These are phyloP conservation scores for Phaseolus lunatus DNA, from an alignment of 306 rosid species.

Conservation along the genomic window DNA sequence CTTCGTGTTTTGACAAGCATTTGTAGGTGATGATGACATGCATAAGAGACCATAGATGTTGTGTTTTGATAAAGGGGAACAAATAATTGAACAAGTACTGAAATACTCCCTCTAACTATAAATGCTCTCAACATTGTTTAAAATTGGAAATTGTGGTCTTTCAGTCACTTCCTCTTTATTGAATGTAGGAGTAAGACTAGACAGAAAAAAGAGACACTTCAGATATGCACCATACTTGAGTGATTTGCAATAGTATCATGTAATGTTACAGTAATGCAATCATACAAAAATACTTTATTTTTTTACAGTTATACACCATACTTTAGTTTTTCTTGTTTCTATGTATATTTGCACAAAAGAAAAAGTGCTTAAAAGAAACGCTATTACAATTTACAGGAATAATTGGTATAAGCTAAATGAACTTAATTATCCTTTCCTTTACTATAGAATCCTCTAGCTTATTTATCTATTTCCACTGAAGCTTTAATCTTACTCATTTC, in stretches of 20 bases:
- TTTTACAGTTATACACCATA: not conserved
- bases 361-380: not conserved
- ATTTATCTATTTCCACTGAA: not conserved
- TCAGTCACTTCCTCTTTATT: slow-evolving; percentile 23
- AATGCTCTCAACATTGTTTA: not conserved
- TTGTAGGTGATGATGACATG: not conserved
- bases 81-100: not conserved
- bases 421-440: not conserved
- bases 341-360: not conserved
- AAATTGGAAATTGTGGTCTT: not conserved
- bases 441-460: not conserved
- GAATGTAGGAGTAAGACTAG: not conserved
- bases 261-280: not conserved
- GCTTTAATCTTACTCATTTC: not conserved
- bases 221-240: not conserved
- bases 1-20: not conserved
- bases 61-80: slow-evolving; percentile 34
- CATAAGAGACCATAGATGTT: not conserved
- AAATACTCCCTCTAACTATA: not conserved
- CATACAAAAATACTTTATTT: not conserved
- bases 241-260: not conserved
- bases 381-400: not conserved
- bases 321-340: not conserved
- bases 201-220: not conserved
- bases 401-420: not conserved